Evolutionary conservation across 257 asterid genomes (phyloP), one percentile per base, ranked within the genome.

Genomic region (Forsythia suspensa): DNA sequence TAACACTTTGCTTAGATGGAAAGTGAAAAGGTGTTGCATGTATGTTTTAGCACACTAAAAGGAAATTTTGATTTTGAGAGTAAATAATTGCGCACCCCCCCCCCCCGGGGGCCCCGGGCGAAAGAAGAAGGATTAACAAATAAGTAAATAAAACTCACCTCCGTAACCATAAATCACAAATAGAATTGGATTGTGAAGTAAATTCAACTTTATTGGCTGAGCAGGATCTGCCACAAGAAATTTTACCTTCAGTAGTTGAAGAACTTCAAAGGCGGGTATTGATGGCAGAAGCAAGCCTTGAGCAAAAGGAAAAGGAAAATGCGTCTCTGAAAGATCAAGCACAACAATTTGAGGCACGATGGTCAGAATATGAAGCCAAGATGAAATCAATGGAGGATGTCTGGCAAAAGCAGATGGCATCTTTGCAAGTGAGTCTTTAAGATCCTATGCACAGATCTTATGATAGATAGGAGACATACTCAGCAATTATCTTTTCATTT

Each of bases 351-450:
- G 93, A 89, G 84, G 84, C 86, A 5, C 92, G 91, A 29, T 87
- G 94, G 92, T 69, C 84, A 16, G 95, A 89, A 74, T 91, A 93
- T 80, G 98, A 94, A 81, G 81, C 82, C 86, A 93, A 88, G 89
- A 92, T 91, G 94, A 91, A 87, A 85, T 90, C 94, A 67, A 91
- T 92, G 97, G 99, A 95, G 88, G 95, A 90, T 70, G 88, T 87
- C 80, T 94, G 98, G 97, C 97, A 93, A 85, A 94, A 88, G 82
- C 95, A 96, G 89, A 92, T 88, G 85, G 74, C 84, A 75, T 88
- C 97, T 43, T 89, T 96, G 89, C 97, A 95, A 79, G 97, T 93
- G 86, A 95, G 59, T 48, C 37, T 55, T 36, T 72, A 43, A 70
- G 10, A 57, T 51, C 42, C 48, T 20, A 40, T 21, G 29, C 66